These are phyloP conservation scores for Aspergillus flavus DNA, from an alignment of 2,329 filamentous ascomycete genomes.

Conservation along the genomic window DNA sequence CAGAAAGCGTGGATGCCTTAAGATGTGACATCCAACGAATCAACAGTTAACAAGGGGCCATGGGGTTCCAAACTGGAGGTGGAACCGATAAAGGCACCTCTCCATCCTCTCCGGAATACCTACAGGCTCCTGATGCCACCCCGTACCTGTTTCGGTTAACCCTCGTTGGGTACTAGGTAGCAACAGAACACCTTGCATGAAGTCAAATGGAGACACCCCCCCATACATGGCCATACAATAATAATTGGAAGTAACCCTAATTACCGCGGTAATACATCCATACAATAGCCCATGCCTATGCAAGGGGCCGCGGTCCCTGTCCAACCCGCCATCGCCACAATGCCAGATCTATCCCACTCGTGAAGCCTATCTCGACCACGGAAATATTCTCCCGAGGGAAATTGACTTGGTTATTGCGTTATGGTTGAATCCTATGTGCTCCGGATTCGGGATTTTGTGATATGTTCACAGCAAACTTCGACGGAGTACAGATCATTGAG, in stretches of 20 bases:
- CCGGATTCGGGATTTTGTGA: no score
- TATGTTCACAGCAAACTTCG: background rate
- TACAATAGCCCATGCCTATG: constrained; percentile 2
- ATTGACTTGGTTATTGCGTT: background rate
- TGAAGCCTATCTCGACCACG: background rate
- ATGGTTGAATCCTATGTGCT: background rate
- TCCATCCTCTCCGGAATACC: background rate
- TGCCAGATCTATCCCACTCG: constrained; percentile 1
- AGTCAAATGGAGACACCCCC: background rate
- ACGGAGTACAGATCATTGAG: constrained; percentile 8
- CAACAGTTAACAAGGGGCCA: background rate
- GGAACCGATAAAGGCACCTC: background rate
- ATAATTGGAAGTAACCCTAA: background rate
- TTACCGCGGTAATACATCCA: background rate
- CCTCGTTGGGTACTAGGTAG: constrained; percentile 1
- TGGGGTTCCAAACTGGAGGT: background rate
- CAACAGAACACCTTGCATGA: background rate
- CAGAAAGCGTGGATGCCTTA: background rate
- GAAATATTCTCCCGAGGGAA: constrained; percentile 1
- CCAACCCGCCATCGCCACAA: background rate
- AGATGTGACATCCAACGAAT: background rate
- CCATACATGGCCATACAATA: constrained; percentile 5
- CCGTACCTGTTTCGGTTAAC: background rate
- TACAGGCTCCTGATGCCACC: background rate
- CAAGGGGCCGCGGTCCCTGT: constrained; percentile 2